Evolutionary conservation across 768 basidiomycete genomes (phyloP), one percentile per base, ranked within the genome.

Genomic region (Tricholoma bakamatsutake): DNA sequence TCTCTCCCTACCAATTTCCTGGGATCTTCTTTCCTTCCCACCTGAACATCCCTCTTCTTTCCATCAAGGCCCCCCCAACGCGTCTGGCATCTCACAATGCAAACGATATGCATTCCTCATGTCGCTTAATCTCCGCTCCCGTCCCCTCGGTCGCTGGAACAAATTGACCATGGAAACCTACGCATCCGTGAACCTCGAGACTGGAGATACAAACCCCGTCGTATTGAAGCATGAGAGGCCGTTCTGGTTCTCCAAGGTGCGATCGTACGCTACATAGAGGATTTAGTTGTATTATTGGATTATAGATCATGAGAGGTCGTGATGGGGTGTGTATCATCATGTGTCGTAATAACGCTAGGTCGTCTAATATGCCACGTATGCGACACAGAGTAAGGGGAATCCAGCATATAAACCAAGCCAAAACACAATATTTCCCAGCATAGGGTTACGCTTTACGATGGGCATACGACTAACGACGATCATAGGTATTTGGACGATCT

Each of bases 211-310:
- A 11, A 67, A 79, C 9, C 83, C 86, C 15, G 73, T 96, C 28
- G 74, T 82, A 9, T 71, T 94, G 61, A 91, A 90, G 65, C 84
- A 93, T 61, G 91, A 93, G 67, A 78, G 90, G 53, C 83, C 92
- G n/a, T 96, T 91, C 68, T 94, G 89, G 85, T 97, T 97, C 71
- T 94, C 92, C 40, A 93, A 89, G 70, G 90, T 93, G 61, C 78
- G 79, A 66, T 92, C 87, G 40, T 91, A 85, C 59, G 56, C 53
- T 52, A 1, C 52, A 15, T 59, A 60, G 40, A 55, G 8, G 7
- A 45, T 50, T 35, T 15, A 18, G 28, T 24, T 42, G 12, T n/a
- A 51, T 51, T 12, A 43, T 21, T 1, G n/a, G n/a, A 40, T 43
- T 33, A 53, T 53, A 34, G 46, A 24, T 48, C 30, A 8, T 30